These are phyloP conservation scores for Phoma sp. DNA, from an alignment of 2,329 filamentous ascomycete species.

Conservation along the genomic window DNA sequence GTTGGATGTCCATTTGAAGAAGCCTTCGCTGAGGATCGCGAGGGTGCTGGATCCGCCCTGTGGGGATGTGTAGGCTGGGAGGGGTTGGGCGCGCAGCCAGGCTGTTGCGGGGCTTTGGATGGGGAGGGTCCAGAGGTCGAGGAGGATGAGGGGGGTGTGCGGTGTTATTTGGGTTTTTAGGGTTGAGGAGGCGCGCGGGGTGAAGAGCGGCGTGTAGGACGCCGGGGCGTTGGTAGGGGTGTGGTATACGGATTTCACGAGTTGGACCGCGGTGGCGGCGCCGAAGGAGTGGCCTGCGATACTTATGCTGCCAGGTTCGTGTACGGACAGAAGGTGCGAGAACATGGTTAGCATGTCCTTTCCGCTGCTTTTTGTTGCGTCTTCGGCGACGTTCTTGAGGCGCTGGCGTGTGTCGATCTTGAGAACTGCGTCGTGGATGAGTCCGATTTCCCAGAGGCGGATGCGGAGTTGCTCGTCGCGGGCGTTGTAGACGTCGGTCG, in stretches of 20 bases:
- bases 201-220: slow-evolving; percentile 66
- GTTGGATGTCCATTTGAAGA: slow-evolving; percentile 79
- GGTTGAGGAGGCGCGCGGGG: slow-evolving; percentile 60
- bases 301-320: slow-evolving; percentile 73
- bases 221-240: slow-evolving; percentile 54
- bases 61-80: slow-evolving; percentile 69
- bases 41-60: slow-evolving; percentile 64
- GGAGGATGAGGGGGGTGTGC: slow-evolving; percentile 68
- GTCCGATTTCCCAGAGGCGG: slow-evolving; percentile 78
- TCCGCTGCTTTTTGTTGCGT: slow-evolving; percentile 44
- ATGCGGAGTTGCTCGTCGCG: slow-evolving; percentile 76
- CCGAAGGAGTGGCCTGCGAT: slow-evolving; percentile 86
- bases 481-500: slow-evolving; percentile 68
- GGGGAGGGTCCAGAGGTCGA: slow-evolving; percentile 84
- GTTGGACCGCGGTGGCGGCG: slow-evolving; percentile 73
- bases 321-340: slow-evolving; percentile 67
- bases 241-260: slow-evolving; percentile 81
- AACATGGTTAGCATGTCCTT: slow-evolving; percentile 65
- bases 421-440: slow-evolving; percentile 71
- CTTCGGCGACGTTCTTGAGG: slow-evolving; percentile 55
- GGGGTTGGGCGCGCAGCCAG: slow-evolving; percentile 72
- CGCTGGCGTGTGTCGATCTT: slow-evolving; percentile 66
- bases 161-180: slow-evolving; percentile 72
- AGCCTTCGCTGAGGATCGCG: slow-evolving; percentile 76
- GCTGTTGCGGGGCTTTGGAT: slow-evolving; percentile 67